A percentile compares a stretch with the other conserved stretches of the same genome.
Evolutionary conservation across 176 grass and related monocot genomes (phyloP).

Genomic region (Stipa capillata): DNA sequence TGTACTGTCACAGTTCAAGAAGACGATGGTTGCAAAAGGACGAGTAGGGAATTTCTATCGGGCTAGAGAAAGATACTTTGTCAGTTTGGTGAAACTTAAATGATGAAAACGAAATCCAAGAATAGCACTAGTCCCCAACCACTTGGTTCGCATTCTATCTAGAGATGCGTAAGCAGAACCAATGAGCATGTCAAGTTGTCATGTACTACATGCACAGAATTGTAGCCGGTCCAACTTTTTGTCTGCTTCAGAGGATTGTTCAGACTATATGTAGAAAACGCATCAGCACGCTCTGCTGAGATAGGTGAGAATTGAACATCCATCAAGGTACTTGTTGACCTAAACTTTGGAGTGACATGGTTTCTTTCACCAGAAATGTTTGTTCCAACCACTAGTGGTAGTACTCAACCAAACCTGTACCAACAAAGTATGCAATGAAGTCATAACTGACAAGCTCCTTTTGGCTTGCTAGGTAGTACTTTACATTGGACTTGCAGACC

Average conservation of each 20-base stretch:
- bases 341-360: conserved; percentile 1
- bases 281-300: neutral
- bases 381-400: conserved; percentile 2
- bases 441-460: neutral
- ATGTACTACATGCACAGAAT: neutral
- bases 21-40: neutral
- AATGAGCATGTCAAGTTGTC: neutral
- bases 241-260: no score
- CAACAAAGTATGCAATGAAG: neutral
- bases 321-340: neutral
- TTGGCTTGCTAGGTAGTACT: neutral
- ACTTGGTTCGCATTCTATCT: neutral
- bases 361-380: neutral
- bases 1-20: neutral
- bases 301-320: neutral
- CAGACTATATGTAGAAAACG: no score
- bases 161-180: neutral
- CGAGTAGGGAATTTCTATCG: neutral
- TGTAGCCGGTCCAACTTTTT: neutral
- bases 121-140: neutral
- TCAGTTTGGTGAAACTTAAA: neutral
- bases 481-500: no score
- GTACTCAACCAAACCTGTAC: conserved; percentile 17
- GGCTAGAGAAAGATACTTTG: neutral
- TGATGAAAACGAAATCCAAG: neutral